Evolutionary conservation across 371 early-diverging fungal species (phyloP).

Genomic region (Cokeromyces recurvatus): DNA sequence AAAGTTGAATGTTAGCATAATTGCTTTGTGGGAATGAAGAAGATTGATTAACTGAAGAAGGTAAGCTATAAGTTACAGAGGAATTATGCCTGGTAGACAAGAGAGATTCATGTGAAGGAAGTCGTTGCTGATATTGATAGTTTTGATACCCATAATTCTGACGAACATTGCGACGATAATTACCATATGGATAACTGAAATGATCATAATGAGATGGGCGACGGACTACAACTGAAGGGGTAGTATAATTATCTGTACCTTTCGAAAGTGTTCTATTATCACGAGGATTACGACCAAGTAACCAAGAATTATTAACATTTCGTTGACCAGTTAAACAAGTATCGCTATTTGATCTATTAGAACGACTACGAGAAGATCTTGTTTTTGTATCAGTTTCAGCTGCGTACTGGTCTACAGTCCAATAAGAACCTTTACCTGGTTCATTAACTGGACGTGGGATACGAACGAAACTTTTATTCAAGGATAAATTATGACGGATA

Average conservation of each 20-base stretch:
- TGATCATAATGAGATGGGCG: conserved; percentile 16
- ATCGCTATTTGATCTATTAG: conserved; percentile 15
- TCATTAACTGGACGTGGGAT: conserved; percentile 87
- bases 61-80: conserved; percentile 12
- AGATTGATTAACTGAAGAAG: neutral
- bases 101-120: conserved; percentile 7
- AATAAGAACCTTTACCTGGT: conserved; percentile 96
- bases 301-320: conserved; percentile 7
- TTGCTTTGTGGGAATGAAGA: too few relatives aligned
- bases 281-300: conserved; percentile 7
- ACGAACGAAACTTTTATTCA: conserved; percentile 92
- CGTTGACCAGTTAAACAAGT: conserved; percentile 8
- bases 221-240: conserved; percentile 4
- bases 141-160: conserved; percentile 2
- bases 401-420: conserved; percentile 71
- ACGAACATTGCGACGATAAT: conserved; percentile 1
- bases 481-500: conserved; percentile 95
- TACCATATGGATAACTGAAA: conserved; percentile 14
- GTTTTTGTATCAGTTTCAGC: conserved; percentile 22
- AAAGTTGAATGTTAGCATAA: neutral
- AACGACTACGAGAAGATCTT: conserved; percentile 12
- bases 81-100: conserved; percentile 11
- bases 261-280: conserved; percentile 21
- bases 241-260: conserved; percentile 14
- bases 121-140: conserved; percentile 5